These are phyloP conservation scores for Vigna radiata DNA, from an alignment of 306 rosid genomes.

Conservation along the genomic window DNA sequence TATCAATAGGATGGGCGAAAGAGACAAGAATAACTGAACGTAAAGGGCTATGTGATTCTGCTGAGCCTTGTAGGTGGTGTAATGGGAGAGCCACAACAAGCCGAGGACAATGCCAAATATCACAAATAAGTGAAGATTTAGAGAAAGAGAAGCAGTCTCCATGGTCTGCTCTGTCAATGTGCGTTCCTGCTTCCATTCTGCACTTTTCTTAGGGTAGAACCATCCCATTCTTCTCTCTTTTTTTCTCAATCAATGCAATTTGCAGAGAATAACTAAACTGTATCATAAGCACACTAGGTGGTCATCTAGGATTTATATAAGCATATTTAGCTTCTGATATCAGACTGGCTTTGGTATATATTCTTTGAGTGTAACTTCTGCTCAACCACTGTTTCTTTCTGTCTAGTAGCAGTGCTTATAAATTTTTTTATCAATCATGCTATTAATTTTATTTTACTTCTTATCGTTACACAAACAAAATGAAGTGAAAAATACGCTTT, in stretches of 20 bases:
- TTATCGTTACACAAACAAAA: background rate
- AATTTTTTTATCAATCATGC: background rate
- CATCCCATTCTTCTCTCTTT: slow-evolving; percentile 60
- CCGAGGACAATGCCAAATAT: slow-evolving; percentile 74
- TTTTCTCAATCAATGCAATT: background rate
- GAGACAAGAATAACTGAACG: slow-evolving; percentile 56
- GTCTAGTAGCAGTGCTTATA: slow-evolving; percentile 49
- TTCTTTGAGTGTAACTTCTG: slow-evolving; percentile 74
- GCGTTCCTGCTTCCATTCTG: slow-evolving; percentile 51
- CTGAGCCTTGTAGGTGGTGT: slow-evolving; percentile 49
- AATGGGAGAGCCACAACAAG: slow-evolving; percentile 68
- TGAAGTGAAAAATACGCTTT: background rate
- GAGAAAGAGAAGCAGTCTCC: slow-evolving; percentile 62
- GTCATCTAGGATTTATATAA: slow-evolving; percentile 25
- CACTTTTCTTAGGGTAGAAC: slow-evolving; percentile 62
- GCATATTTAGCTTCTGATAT: slow-evolving; percentile 47
- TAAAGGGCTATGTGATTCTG: slow-evolving; percentile 38
- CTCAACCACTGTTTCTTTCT: slow-evolving; percentile 27
- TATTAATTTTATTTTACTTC: background rate
- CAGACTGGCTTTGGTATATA: slow-evolving; percentile 64
- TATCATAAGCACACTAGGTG: slow-evolving; percentile 17
- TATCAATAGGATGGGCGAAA: slow-evolving; percentile 54
- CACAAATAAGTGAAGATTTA: slow-evolving; percentile 66
- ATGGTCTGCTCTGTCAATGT: slow-evolving; percentile 50
- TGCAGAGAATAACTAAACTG: slow-evolving; percentile 13